Conservation (phyloP, 305 asterid species). For the Solanum hybrid region DNA sequence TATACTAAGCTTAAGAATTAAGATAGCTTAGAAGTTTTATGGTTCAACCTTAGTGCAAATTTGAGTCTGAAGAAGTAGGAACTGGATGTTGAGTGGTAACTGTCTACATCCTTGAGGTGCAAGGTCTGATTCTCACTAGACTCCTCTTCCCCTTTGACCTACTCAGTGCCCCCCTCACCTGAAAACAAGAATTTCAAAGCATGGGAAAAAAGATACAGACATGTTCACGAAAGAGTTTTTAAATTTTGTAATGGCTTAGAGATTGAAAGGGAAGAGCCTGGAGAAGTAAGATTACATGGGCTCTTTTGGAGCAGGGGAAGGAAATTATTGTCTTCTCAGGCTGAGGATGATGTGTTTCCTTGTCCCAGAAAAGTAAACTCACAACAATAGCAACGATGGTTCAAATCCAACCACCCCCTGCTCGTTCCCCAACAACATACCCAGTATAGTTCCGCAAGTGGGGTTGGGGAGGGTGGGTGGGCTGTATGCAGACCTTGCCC, state of each 20-base stretch:
- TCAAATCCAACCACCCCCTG: background rate
- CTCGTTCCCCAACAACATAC: background rate
- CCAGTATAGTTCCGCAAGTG: background rate
- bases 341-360: background rate
- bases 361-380: background rate
- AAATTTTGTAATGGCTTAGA: background rate
- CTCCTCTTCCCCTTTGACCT: background rate
- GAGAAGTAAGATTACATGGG: background rate
- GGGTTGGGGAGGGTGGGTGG: background rate
- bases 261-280: background rate
- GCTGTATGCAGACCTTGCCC: background rate
- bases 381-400: background rate
- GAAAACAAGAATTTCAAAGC: background rate
- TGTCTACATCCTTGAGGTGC: background rate
- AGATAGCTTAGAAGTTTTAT: background rate
- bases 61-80: background rate
- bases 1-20: background rate
- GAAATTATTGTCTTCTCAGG: background rate
- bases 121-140: background rate
- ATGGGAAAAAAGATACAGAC: background rate
- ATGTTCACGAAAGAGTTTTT: background rate
- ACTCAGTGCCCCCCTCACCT: background rate
- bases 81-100: background rate
- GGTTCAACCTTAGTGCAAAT: background rate
- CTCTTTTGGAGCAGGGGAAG: background rate